Evolutionary conservation across 257 asterid genomes (phyloP).

Genomic region (Fraxinus pennsylvanica): DNA sequence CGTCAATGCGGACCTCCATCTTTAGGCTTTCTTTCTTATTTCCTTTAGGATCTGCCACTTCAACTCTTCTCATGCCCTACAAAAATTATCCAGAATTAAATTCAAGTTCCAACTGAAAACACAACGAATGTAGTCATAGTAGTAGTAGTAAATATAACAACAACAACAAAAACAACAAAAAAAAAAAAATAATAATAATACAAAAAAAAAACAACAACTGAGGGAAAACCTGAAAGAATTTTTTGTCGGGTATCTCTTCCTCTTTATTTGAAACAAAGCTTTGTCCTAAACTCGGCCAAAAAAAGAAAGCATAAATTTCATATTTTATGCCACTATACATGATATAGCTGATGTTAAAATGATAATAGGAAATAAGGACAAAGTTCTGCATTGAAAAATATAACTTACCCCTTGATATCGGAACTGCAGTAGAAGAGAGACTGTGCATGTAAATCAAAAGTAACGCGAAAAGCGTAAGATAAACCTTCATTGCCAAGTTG

Average conservation of each 20-base stretch:
- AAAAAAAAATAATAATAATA: too few species aligned
- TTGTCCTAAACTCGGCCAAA: not conserved
- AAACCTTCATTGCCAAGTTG: not conserved
- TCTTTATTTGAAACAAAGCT: not conserved
- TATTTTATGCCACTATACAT: not conserved
- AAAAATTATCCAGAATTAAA: not conserved
- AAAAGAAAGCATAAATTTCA: not conserved
- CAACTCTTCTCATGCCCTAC: not conserved
- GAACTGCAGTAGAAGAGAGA: not conserved
- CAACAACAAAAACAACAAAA: too few species aligned
- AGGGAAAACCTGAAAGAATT: not conserved
- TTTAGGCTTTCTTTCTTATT: not conserved
- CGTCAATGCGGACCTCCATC: not conserved
- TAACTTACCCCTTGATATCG: not conserved
- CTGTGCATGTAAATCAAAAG: not conserved
- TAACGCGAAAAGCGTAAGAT: not conserved
- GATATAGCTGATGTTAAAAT: not conserved
- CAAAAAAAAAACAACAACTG: too few species aligned
- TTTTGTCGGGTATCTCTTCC: not conserved
- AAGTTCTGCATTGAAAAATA: not conserved
- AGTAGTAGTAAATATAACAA: not conserved
- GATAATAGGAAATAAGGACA: not conserved
- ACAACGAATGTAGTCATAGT: not conserved
- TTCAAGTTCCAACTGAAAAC: not conserved
- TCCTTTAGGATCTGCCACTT: not conserved